Percentiles rank a stretch among this genome's conserved stretches.
phyloP scores from a whole-genome alignment of 768 basidiomycete species.

The Auriscalpium orientale region DNA sequence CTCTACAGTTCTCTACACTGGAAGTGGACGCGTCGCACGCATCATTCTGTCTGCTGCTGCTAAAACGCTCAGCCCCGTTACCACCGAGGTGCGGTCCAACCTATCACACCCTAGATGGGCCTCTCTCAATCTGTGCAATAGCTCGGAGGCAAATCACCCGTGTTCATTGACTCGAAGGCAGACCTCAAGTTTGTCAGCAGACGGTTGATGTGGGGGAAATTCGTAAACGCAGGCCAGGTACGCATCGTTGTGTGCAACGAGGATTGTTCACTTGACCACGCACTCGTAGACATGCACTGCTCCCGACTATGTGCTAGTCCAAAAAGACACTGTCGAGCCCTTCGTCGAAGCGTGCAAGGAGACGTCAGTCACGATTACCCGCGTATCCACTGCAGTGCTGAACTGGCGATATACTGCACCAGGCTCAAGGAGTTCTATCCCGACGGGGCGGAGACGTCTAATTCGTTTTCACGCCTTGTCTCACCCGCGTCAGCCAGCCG shows the following conservation, averaged over 20 bases:
- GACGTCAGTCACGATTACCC: conserved; percentile 25
- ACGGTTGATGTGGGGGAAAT: conserved; percentile 80
- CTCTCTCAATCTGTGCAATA: conserved; percentile 14
- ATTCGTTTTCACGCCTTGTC: conserved; percentile 46
- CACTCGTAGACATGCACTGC: conserved; percentile 57
- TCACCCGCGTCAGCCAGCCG: conserved; percentile 48
- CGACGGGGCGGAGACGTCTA: conserved; percentile 33
- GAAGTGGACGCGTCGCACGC: conserved; percentile 48
- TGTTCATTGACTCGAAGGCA: conserved; percentile 60
- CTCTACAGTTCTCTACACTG: conserved; percentile 52
- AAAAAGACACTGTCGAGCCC: conserved; percentile 30
- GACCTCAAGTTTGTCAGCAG: conserved; percentile 60
- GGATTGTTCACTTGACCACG: neutral
- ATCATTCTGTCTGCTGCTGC: conserved; percentile 72
- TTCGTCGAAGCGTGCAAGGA: conserved; percentile 35
- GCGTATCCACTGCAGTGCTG: neutral
- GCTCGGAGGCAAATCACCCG: conserved; percentile 73
- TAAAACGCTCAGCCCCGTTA: conserved; percentile 64
- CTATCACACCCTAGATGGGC: neutral
- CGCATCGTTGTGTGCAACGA: neutral
- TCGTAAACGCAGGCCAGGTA: conserved; percentile 57
- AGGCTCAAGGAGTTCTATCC: conserved; percentile 56
- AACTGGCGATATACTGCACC: neutral
- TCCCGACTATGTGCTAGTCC: conserved; percentile 47
- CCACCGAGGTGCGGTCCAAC: conserved; percentile 37